Evolutionary conservation across 192 early-diverging fungal species (phyloP).

Genomic region (Podila epicladia): DNA sequence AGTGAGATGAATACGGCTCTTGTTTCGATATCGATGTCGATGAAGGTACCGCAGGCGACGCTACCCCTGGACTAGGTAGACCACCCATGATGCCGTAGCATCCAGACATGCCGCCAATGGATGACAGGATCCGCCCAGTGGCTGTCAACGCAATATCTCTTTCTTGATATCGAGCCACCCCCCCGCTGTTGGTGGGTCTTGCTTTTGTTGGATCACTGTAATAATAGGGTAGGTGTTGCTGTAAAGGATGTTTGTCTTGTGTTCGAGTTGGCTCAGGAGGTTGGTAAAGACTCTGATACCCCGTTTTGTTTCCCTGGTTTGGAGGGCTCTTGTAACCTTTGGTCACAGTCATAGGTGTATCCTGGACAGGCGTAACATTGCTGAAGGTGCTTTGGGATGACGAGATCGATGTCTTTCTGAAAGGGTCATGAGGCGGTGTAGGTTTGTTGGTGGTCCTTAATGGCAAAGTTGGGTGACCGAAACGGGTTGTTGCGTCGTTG

Average conservation of each 20-base stretch:
- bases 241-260: constrained; percentile 3
- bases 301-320: neutral
- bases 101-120: constrained; percentile 22
- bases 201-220: neutral
- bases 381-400: neutral
- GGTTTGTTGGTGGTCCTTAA: constrained; percentile 35
- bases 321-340: neutral
- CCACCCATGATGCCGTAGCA: constrained; percentile 27
- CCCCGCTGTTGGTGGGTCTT: neutral
- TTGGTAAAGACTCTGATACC: constrained; percentile 20
- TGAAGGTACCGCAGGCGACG: neutral
- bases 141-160: constrained; percentile 9
- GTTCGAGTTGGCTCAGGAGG: constrained; percentile 17
- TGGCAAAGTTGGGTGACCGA: constrained; percentile 2
- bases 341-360: neutral
- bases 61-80: neutral
- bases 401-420: constrained; percentile 25
- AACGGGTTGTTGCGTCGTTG: neutral
- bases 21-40: neutral
- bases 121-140: constrained; percentile 27
- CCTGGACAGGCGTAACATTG: neutral
- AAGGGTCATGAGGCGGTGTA: constrained; percentile 35
- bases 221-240: neutral
- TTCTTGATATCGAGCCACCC: neutral
- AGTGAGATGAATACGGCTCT: too few relatives aligned